A percentile compares a stretch with the other conserved stretches of the same genome.
phyloP scores from a whole-genome alignment of 805 yeast genomes.

The Cyberlindnera americana region DNA sequence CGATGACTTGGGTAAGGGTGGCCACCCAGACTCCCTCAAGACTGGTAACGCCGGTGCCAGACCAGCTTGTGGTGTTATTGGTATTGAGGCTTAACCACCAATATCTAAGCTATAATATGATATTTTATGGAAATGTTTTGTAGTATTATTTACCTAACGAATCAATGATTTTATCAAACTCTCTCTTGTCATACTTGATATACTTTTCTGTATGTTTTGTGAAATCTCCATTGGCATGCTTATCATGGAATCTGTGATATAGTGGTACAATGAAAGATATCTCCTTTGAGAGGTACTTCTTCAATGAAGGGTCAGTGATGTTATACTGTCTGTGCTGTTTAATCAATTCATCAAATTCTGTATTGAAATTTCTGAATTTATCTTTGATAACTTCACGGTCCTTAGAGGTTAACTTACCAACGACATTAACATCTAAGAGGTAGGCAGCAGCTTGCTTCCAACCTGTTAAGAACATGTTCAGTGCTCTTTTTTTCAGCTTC shows the following conservation, averaged over 20 bases:
- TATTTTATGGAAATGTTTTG: too few relatives aligned
- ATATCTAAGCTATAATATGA: too few relatives aligned
- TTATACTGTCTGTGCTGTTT: constrained; percentile 61
- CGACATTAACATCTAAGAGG: constrained; percentile 76
- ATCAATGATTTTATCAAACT: constrained; percentile 37
- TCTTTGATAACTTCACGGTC: constrained; percentile 84
- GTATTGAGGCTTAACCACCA: constrained; percentile 32
- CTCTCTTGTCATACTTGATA: constrained; percentile 56
- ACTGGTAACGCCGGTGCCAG: constrained; percentile 98
- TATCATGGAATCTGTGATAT: constrained; percentile 80
- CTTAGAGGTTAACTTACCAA: constrained; percentile 54
- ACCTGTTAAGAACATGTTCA: constrained; percentile 65
- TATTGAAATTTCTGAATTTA: constrained; percentile 76
- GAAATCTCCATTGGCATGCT: constrained; percentile 65
- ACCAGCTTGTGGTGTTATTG: constrained; percentile 98
- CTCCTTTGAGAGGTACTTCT: constrained; percentile 63
- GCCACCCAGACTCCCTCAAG: constrained; percentile 83
- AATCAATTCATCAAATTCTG: constrained; percentile 74
- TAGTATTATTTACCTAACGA: constrained; percentile 28
- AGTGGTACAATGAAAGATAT: constrained; percentile 75
- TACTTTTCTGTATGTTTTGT: constrained; percentile 70
- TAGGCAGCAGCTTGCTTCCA: constrained; percentile 81
- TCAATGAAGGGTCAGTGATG: constrained; percentile 63
- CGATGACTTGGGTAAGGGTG: constrained; percentile 95
- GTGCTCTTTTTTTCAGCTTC: constrained; percentile 66